phyloP scores from a whole-genome alignment of 352 stramenopile species.

The Globisporangium perplexum region DNA sequence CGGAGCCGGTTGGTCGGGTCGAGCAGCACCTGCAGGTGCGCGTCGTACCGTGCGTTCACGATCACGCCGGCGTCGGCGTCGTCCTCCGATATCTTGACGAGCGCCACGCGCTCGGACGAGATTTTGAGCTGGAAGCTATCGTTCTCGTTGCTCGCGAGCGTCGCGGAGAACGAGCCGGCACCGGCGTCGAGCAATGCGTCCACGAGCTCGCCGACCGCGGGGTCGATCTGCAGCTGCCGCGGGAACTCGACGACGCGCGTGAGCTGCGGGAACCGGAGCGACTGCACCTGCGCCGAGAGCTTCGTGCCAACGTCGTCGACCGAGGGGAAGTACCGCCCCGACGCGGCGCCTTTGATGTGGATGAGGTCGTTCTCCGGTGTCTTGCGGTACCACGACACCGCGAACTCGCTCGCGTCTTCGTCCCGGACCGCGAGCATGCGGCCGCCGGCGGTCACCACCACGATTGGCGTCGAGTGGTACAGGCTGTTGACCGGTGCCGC shows the following conservation, averaged over 20 bases:
- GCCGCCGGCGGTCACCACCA: conserved; percentile 41
- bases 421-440: conserved; percentile 49
- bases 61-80: conserved; percentile 61
- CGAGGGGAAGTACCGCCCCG: conserved; percentile 58
- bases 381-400: conserved; percentile 66
- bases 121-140: conserved; percentile 86
- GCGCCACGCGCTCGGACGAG: conserved; percentile 28
- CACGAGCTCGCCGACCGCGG: conserved; percentile 60
- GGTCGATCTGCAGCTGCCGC: conserved; percentile 42
- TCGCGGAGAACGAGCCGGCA: conserved; percentile 69
- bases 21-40: conserved; percentile 65
- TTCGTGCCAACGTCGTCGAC: conserved; percentile 61
- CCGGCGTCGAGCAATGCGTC: conserved; percentile 67
- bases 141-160: conserved; percentile 66
- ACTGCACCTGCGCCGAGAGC: conserved; percentile 57
- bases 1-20: conserved; percentile 57
- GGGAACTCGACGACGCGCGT: conserved; percentile 49
- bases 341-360: conserved; percentile 53
- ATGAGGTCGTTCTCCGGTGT: conserved; percentile 45
- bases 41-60: conserved; percentile 39
- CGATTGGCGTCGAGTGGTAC: conserved; percentile 43
- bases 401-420: conserved; percentile 59
- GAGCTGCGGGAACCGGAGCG: conserved; percentile 56
- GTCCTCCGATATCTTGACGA: conserved; percentile 74
- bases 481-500: conserved; percentile 14